These are phyloP conservation scores for Suillus paluster DNA, from an alignment of 768 basidiomycete genomes.

Conservation along the genomic window DNA sequence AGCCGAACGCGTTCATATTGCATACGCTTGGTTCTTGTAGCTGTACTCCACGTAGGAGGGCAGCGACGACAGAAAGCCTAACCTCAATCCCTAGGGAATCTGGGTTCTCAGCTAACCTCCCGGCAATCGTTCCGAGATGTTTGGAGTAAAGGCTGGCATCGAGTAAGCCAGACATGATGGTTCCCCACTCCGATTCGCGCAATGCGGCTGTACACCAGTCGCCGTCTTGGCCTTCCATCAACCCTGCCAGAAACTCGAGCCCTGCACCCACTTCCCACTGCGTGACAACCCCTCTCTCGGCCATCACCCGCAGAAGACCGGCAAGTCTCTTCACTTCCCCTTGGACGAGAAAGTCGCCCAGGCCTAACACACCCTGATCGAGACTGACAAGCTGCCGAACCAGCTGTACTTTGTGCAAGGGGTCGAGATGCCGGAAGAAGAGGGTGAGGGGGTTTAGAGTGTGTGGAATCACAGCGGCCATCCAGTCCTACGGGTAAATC, in stretches of 20 bases:
- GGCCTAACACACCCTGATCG: conserved; percentile 48
- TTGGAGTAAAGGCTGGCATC: neutral
- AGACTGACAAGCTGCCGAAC: conserved; percentile 58
- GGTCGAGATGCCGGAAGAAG: conserved; percentile 63
- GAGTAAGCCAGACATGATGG: conserved; percentile 1
- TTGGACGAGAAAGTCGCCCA: conserved; percentile 59
- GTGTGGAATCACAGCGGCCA: conserved; percentile 57
- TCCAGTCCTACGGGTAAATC: conserved; percentile 44
- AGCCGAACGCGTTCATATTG: conserved; percentile 30
- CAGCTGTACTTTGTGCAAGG: conserved; percentile 56
- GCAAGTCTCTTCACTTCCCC: conserved; percentile 52
- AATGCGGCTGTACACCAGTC: conserved; percentile 4
- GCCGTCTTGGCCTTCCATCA: conserved; percentile 30
- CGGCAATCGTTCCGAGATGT: conserved; percentile 5
- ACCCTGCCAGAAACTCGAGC: conserved; percentile 49
- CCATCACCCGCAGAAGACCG: conserved; percentile 11
- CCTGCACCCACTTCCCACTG: conserved; percentile 52
- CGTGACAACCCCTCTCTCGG: conserved; percentile 39
- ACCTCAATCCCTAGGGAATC: conserved; percentile 16
- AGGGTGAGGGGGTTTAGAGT: conserved; percentile 55
- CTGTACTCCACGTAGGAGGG: conserved; percentile 35
- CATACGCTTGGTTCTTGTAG: conserved; percentile 24
- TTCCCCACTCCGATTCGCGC: neutral
- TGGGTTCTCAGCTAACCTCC: neutral
- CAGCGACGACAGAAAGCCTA: conserved; percentile 38